Percentiles rank a stretch among this genome's conserved stretches.
Evolutionary conservation across 139 green algal species (phyloP).

Genomic region (Dunaliella primolecta): DNA sequence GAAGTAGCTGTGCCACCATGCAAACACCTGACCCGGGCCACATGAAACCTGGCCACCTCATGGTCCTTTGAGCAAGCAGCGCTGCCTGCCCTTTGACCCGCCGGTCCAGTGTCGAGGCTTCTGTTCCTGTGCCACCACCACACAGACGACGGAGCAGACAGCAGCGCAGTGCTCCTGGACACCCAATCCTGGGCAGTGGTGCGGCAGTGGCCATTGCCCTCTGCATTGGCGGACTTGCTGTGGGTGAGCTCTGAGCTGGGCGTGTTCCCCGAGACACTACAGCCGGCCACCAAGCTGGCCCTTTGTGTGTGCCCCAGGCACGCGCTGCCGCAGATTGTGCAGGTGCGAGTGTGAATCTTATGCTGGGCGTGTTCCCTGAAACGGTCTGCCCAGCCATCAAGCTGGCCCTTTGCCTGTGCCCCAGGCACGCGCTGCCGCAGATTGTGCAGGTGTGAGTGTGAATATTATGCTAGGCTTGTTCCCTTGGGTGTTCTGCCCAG

Average conservation of each 20-base stretch:
- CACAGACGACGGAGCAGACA: not conserved
- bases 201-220: constrained; percentile 5
- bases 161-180: constrained; percentile 19
- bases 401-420: constrained; percentile 16
- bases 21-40: no score
- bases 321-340: constrained; percentile 10
- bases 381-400: constrained; percentile 2
- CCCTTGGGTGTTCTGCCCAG: not conserved
- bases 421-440: not conserved
- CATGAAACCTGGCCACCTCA: no score
- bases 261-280: constrained; percentile 9
- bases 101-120: no score
- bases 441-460: constrained; percentile 24
- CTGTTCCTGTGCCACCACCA: no score
- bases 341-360: no score
- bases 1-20: no score
- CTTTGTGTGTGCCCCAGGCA: constrained; percentile 2
- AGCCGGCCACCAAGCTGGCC: constrained; percentile 6
- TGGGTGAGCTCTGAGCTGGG: constrained; percentile 6
- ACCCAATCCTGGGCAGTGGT: not conserved
- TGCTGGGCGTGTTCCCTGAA: constrained; percentile 18
- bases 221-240: constrained; percentile 20
- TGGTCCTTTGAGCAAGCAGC: no score
- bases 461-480: constrained; percentile 25
- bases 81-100: no score